Base-by-base conservation (phyloP, 192 early-diverging fungal genomes). In the Coemansia sp. region DNA sequence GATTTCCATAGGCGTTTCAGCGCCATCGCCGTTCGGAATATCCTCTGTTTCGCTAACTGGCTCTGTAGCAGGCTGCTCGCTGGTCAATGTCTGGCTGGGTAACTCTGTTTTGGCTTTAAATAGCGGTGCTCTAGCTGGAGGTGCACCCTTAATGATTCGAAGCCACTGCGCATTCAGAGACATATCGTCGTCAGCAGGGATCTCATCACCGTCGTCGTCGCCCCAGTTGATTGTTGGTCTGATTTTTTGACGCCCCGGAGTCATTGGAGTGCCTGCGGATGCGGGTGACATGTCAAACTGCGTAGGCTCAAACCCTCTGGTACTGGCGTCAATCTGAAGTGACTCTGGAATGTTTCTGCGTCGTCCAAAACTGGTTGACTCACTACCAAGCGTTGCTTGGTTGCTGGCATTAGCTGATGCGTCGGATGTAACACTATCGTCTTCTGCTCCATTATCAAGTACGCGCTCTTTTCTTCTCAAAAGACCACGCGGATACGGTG, bases 101-200 rank as follows among this genome's bases (percentile, higher is more conserved):
- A 11, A 23, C 0, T 47, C 45, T 22, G 51, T 33, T 4, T 39
- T 39, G n/a, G 42, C 23, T 4, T 64, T 33, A 9, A 39, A 22
- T 22, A 60, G 27, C 2, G 51, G 27, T 9, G 59, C 55, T n/a
- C 75, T 43, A 19, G 59, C 39, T 22, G 69, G 75, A 18, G 75
- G 75, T 18, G 67, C 62, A 22, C 69, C 69, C 5, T 61, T 67
- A 30, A 78, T 53, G 17, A 78, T 78, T 24, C 75, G 65, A 34
- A 71, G 75, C 75, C 75, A 78, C 41, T 78, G 75, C 11, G 75
- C 75, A 22, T 70, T 65, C 3, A 78, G 33, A 3, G 75, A 71
- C 52, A 7, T 62, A 38, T 71, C 69, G 38, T 55, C 24, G 4
- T 65, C 69, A 4, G 64, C 24, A 11, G 75, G 69, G 15, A 67